A percentile compares a stretch with the other conserved stretches of the same genome.
phyloP scores from a whole-genome alignment of 1,139 yeast species.

The Lodderomyces pseudojiufengensis region DNA sequence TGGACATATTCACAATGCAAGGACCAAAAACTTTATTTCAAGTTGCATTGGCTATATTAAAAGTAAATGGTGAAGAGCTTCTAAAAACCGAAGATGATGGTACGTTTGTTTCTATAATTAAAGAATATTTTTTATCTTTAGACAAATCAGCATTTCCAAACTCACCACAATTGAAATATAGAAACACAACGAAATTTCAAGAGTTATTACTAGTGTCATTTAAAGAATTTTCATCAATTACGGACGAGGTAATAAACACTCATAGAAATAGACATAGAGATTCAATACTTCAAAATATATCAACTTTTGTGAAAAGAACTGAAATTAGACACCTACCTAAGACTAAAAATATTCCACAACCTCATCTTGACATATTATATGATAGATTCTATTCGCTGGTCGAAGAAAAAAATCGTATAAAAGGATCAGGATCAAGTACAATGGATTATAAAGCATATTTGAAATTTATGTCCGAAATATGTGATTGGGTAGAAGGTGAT shows the following conservation, averaged over 20 bases:
- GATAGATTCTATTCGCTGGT: slow-evolving; percentile 82
- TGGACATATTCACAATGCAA: slow-evolving; percentile 87
- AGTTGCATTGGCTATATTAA: slow-evolving; percentile 83
- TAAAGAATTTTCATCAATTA: slow-evolving; percentile 78
- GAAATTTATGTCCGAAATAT: slow-evolving; percentile 71
- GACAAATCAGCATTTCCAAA: slow-evolving; percentile 81
- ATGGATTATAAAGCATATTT: slow-evolving; percentile 75
- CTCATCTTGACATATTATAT: slow-evolving; percentile 66
- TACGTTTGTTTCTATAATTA: slow-evolving; percentile 77
- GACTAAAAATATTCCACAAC: slow-evolving; percentile 54
- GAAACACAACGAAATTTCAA: slow-evolving; percentile 79
- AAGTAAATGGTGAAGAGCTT: slow-evolving; percentile 81
- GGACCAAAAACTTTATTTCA: slow-evolving; percentile 91
- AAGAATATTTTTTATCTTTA: slow-evolving; percentile 72
- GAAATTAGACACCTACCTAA: slow-evolving; percentile 83
- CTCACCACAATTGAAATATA: slow-evolving; percentile 59
- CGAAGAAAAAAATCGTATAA: slow-evolving; percentile 56
- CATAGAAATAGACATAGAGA: slow-evolving; percentile 72
- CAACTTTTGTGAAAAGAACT: slow-evolving; percentile 86
- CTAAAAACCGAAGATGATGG: slow-evolving; percentile 88
- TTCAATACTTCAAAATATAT: slow-evolving; percentile 79
- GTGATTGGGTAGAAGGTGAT: slow-evolving; percentile 63
- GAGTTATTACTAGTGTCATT: slow-evolving; percentile 88
- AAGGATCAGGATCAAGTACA: slow-evolving; percentile 64
- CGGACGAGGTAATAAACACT: slow-evolving; percentile 67